phyloP scores from a whole-genome alignment of 331 rosid species.

The Arachis monticola region DNA sequence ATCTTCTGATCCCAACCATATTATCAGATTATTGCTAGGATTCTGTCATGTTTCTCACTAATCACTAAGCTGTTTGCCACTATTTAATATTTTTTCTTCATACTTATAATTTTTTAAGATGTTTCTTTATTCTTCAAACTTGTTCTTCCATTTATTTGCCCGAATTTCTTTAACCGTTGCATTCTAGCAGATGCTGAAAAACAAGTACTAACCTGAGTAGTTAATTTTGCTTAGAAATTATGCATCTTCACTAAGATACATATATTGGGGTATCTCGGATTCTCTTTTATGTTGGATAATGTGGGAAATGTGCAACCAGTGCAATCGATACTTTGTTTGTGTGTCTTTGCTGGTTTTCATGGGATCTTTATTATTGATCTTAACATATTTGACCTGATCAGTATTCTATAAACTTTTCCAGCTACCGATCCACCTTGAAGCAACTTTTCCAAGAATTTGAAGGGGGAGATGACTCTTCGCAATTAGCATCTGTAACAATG shows the following conservation, averaged over 20 bases:
- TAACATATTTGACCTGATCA: conserved; percentile 34
- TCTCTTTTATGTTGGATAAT: conserved; percentile 4
- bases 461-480: conserved; percentile 70
- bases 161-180: not conserved
- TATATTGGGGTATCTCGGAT: conserved; percentile 3
- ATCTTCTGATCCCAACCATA: conserved; percentile 17
- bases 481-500: conserved; percentile 89
- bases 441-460: conserved; percentile 96
- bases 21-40: conserved; percentile 33
- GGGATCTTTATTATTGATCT: not conserved
- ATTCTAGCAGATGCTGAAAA: not conserved
- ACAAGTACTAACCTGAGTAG: not conserved
- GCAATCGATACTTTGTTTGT: not conserved
- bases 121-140: not conserved
- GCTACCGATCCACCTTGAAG: conserved; percentile 96
- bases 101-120: not conserved
- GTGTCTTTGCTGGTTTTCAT: not conserved
- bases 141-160: not conserved
- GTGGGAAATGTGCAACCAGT: not conserved
- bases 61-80: conserved; percentile 13
- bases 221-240: conserved; percentile 1
- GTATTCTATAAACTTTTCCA: conserved; percentile 44
- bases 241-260: not conserved
- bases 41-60: not conserved
- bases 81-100: conserved; percentile 4